A percentile compares a stretch with the other conserved stretches of the same genome.
Evolutionary conservation across 441 rosid genomes (phyloP).

Genomic region (Populus hybrid): DNA sequence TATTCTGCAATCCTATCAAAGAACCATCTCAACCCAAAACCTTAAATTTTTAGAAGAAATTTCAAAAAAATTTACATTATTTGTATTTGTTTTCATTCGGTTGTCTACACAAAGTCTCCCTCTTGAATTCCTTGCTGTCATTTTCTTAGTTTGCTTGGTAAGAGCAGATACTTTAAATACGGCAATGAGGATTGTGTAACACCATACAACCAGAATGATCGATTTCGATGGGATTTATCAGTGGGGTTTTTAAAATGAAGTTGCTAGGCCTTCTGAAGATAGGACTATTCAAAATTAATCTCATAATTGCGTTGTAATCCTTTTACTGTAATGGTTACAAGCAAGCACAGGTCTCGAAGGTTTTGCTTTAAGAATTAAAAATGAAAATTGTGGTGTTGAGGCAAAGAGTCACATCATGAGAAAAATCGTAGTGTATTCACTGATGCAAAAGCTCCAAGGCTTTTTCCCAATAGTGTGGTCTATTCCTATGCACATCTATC

Average conservation of each 20-base stretch:
- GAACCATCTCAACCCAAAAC: too few species aligned
- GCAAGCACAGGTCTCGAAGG: background rate
- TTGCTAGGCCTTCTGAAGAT: too few species aligned
- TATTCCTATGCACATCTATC: slow-evolving; percentile 57
- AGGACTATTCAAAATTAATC: too few species aligned
- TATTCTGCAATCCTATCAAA: too few species aligned
- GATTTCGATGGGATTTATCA: too few species aligned
- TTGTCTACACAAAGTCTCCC: background rate
- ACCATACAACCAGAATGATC: too few species aligned
- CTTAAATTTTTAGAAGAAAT: too few species aligned
- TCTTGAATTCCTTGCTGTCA: background rate
- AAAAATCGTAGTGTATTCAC: background rate
- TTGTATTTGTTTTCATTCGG: too few species aligned
- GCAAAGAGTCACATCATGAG: background rate
- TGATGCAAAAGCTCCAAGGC: slow-evolving; percentile 56
- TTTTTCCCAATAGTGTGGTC: slow-evolving; percentile 44
- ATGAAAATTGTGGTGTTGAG: background rate
- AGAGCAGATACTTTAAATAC: background rate
- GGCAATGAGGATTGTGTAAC: background rate
- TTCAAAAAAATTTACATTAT: too few species aligned
- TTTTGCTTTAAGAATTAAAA: background rate
- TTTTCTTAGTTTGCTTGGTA: background rate
- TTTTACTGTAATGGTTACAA: too few species aligned
- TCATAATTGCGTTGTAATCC: too few species aligned
- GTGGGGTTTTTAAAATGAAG: too few species aligned